A percentile compares a stretch with the other conserved stretches of the same genome.
Conservation (phyloP, 2,329 filamentous ascomycete genomes). For the Aspergillus chevalieri region DNA sequence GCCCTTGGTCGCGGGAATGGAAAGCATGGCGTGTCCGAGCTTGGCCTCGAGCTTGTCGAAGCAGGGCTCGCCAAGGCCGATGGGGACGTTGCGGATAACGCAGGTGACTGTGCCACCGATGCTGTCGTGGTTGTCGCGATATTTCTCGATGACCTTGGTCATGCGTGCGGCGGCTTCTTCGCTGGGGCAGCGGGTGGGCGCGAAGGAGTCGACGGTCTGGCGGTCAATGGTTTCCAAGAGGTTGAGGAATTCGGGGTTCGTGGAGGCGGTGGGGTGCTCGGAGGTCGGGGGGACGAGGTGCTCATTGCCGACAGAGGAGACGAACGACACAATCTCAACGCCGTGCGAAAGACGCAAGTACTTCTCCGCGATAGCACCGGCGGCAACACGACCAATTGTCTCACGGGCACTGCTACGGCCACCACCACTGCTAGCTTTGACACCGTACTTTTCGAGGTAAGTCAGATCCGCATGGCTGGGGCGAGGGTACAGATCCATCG, state of each 20-base stretch:
- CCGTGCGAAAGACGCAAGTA: conserved; percentile 75
- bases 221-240: conserved; percentile 68
- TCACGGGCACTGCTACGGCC: conserved; percentile 88
- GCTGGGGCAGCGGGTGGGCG: conserved; percentile 84
- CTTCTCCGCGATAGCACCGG: conserved; percentile 88
- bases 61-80: conserved; percentile 83
- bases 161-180: conserved; percentile 60
- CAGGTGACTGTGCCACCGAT: conserved; percentile 95
- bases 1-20: conserved; percentile 88
- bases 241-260: conserved; percentile 71
- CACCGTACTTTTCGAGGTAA: conserved; percentile 93
- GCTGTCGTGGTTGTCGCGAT: conserved; percentile 73
- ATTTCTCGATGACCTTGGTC: conserved; percentile 71
- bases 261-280: conserved; percentile 61
- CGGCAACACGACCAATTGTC: conserved; percentile 90
- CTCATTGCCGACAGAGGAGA: conserved; percentile 73
- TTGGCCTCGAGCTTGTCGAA: conserved; percentile 94
- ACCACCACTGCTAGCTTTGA: conserved; percentile 84
- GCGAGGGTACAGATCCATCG: conserved; percentile 86
- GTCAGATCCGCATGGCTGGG: conserved; percentile 95
- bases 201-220: conserved; percentile 69
- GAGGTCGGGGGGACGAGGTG: conserved; percentile 69
- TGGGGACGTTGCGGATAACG: conserved; percentile 78
- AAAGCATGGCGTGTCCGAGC: conserved; percentile 89
- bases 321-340: conserved; percentile 87